These are phyloP conservation scores for Perkinsus olseni DNA, from an alignment of 169 alveolate species.

Conservation along the genomic window DNA sequence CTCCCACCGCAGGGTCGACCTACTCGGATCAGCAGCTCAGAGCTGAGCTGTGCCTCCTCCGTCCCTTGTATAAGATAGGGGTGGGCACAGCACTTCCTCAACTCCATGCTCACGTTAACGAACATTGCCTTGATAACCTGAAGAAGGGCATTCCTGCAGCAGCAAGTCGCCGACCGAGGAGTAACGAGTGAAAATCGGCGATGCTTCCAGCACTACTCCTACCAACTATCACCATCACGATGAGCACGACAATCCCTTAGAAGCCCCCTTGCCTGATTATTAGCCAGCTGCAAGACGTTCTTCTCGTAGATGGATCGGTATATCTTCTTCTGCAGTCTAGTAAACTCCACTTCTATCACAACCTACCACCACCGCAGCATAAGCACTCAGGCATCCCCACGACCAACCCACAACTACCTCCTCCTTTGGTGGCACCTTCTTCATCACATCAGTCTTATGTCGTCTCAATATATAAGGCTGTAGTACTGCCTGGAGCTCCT, in stretches of 20 bases:
- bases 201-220: no score
- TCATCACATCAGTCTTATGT: background rate
- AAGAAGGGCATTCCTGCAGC: background rate
- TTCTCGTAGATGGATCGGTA: background rate
- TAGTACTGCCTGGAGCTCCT: background rate
- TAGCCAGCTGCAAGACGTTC: background rate
- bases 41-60: slow-evolving; percentile 40
- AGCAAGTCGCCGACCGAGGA: background rate
- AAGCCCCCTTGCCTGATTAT: background rate
- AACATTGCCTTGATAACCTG: background rate
- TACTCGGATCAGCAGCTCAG: background rate
- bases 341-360: background rate
- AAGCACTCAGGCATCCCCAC: background rate
- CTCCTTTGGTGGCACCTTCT: background rate
- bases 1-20: background rate
- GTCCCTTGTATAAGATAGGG: slow-evolving; percentile 90
- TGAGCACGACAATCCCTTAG: background rate
- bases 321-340: background rate
- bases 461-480: background rate
- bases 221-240: no score
- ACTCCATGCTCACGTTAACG: slow-evolving; percentile 65
- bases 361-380: background rate
- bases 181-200: no score
- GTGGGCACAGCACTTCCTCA: slow-evolving; percentile 95
- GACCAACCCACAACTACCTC: background rate